Conservation (phyloP, 306 rosid species). For the Vachellia collinsii region DNA sequence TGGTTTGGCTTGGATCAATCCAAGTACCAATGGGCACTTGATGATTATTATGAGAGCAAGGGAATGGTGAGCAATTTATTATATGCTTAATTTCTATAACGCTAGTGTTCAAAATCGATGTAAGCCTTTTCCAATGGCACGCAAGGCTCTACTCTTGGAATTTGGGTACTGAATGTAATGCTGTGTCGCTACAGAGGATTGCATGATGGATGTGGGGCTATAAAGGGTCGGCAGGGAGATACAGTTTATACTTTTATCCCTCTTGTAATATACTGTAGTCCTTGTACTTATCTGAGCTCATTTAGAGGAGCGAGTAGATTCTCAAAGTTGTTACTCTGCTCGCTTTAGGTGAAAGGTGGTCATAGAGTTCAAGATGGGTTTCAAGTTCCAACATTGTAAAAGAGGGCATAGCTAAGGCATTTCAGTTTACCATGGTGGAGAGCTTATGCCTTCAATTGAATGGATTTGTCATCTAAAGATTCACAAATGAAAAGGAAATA, state of each 20-base stretch:
- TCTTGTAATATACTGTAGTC: neutral
- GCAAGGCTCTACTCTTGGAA: neutral
- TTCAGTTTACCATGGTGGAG: neutral
- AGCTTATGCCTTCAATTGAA: neutral
- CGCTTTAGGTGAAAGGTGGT: conserved; percentile 6
- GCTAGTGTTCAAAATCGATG: neutral
- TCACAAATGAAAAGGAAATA: neutral
- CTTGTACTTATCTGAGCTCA: neutral
- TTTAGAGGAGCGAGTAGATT: neutral
- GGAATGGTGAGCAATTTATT: conserved; percentile 57
- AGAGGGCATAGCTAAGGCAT: neutral
- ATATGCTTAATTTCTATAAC: neutral
- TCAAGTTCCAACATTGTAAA: neutral
- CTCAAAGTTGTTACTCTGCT: neutral
- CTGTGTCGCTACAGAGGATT: neutral
- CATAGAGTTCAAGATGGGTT: neutral
- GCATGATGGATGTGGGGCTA: neutral
- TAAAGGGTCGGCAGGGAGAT: neutral
- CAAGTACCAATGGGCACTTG: conserved; percentile 81
- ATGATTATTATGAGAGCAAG: conserved; percentile 73
- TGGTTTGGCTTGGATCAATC: conserved; percentile 82
- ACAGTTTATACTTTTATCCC: neutral
- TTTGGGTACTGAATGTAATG: neutral
- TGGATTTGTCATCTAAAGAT: neutral
- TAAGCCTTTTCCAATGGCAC: neutral